Percentiles rank a stretch among this genome's conserved stretches.
Conservation (phyloP, 345 rosid species). For the Psidium guajava region DNA sequence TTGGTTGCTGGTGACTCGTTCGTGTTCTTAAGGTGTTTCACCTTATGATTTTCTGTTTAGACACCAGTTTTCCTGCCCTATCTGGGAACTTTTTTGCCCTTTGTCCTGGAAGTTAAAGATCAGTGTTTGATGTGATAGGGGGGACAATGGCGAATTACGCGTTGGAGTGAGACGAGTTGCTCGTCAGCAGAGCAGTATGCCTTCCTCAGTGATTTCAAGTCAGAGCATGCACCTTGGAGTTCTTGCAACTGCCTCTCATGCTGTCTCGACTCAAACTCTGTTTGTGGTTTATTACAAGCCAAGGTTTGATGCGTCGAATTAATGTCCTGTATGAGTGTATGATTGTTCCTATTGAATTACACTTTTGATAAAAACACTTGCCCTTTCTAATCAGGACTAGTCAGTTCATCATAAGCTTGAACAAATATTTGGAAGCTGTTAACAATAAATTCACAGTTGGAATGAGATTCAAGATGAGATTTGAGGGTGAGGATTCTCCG, state of each 20-base stretch:
- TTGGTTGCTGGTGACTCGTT: slow-evolving; percentile 84
- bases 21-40: slow-evolving; percentile 67
- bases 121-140: slow-evolving; percentile 23
- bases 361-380: background rate
- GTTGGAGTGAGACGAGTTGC: slow-evolving; percentile 74
- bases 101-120: background rate
- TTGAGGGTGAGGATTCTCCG: slow-evolving; percentile 90
- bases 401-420: slow-evolving; percentile 74
- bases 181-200: slow-evolving; percentile 61
- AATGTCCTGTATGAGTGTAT: background rate
- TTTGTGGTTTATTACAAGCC: slow-evolving; percentile 90
- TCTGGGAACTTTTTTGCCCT: background rate
- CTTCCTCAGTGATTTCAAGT: slow-evolving; percentile 86
- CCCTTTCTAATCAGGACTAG: slow-evolving; percentile 49
- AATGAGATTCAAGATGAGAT: slow-evolving; percentile 82
- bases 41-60: background rate
- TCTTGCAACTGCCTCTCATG: slow-evolving; percentile 91
- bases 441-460: slow-evolving; percentile 55
- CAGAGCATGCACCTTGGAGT: slow-evolving; percentile 97
- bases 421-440: slow-evolving; percentile 65
- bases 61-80: background rate
- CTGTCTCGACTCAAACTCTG: slow-evolving; percentile 47
- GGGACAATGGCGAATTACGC: slow-evolving; percentile 57
- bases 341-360: slow-evolving; percentile 1
- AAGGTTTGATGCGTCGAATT: slow-evolving; percentile 27